Base-by-base conservation (phyloP, 1,284 basidiomycete species). In the Puccinia polysora region DNA sequence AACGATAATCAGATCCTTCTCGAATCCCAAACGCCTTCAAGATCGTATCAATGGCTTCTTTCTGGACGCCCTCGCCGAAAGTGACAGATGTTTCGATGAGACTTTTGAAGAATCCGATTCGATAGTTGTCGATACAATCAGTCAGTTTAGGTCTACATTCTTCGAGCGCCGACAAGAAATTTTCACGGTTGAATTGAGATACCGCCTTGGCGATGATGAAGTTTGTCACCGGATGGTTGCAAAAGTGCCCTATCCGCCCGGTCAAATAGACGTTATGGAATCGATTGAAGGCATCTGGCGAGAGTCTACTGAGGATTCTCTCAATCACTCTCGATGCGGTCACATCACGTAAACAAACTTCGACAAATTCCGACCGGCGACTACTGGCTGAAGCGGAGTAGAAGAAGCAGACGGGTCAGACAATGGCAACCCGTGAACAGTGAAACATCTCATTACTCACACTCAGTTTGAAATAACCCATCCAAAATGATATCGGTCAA, bases 301-400 rank as follows among this genome's bases (percentile, higher is more conserved):
- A 87, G 5, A 86, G 84, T 55, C 85, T 83, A 2, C 81, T 80
- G 30, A 93, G 84, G 32, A 94, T 82, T 0, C 86, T 86, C 80
- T 96, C 92, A 12, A 92, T 83, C 1, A 94, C 83, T 78, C 93
- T 91, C 0, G 92, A 94, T 0, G 92, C 88, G 0, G 89, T 91
- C 2, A 88, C 85, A 76, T 93, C 89, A 45, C 90, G 85, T 14
- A 94, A 83, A 5, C 95, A 84, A 0, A 89, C 89, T 5, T 85
- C 83, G 56, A 94, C 81, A 78, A 88, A 92, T 76, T 91, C 89
- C 0, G 88, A 89, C 76, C 2, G 78, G 76, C 12, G 75, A 76
- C 50, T 74, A 75, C 25, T 30, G 72, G 65, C 20, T 77, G 74
- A 18, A 56, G 36, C 47, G 20, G 40, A 28, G 12, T 28, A n/a